These are phyloP conservation scores for Ascochyta rabiei DNA, from an alignment of 2,329 filamentous ascomycete species.

Conservation along the genomic window DNA sequence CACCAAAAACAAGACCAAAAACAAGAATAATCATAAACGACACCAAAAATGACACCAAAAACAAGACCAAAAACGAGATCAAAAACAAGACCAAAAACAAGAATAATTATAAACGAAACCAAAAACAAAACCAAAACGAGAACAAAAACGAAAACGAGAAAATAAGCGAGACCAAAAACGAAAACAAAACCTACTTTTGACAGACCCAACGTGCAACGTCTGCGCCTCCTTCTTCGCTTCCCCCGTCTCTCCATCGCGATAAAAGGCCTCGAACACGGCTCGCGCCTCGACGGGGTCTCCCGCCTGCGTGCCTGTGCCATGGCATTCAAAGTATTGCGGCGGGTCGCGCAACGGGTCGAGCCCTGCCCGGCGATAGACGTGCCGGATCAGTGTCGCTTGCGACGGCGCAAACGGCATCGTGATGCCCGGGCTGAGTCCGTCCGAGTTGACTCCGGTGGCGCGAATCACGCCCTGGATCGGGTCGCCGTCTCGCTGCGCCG, in stretches of 20 bases:
- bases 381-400: conserved; percentile 39
- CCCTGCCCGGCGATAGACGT: conserved; percentile 46
- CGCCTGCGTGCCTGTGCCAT: conserved; percentile 38
- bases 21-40: too few relatives aligned
- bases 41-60: too few relatives aligned
- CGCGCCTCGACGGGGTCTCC: conserved; percentile 35
- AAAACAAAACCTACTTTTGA: conserved; percentile 42
- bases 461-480: conserved; percentile 37
- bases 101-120: too few relatives aligned
- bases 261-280: conserved; percentile 25
- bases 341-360: conserved; percentile 36
- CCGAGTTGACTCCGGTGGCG: conserved; percentile 30
- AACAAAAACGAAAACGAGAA: too few relatives aligned
- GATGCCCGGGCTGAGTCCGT: conserved; percentile 25
- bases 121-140: too few relatives aligned
- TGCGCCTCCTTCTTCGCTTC: background rate
- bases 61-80: too few relatives aligned
- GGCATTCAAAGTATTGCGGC: conserved; percentile 27
- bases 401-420: conserved; percentile 51
- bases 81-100: too few relatives aligned
- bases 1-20: too few relatives aligned
- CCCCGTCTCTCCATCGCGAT: background rate
- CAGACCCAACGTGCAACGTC: conserved; percentile 16
- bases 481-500: conserved; percentile 30
- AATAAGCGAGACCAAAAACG: too few relatives aligned